Conservation (phyloP, 352 stramenopile species). For the Phytopythium montanum region DNA sequence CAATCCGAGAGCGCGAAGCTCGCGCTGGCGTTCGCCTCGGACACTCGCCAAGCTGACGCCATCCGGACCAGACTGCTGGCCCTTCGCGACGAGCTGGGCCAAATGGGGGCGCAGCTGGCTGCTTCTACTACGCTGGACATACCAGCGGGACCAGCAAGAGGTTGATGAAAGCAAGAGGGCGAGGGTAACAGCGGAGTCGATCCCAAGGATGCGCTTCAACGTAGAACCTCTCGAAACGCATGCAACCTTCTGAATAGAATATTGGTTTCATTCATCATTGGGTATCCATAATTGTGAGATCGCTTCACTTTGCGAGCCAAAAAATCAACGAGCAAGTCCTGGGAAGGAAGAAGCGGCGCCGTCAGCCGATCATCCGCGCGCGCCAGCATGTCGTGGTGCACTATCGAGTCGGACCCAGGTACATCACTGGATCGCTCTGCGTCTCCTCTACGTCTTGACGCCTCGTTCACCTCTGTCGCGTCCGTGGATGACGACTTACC, state of each 20-base stretch:
- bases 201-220: no score
- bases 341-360: background rate
- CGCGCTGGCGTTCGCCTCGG: conserved; percentile 22
- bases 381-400: conserved; percentile 62
- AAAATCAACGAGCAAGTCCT: background rate
- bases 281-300: no score
- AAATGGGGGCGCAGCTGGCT: conserved; percentile 17
- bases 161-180: background rate
- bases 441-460: background rate
- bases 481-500: background rate
- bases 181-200: no score
- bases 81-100: conserved; percentile 22
- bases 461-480: background rate
- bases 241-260: no score
- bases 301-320: background rate
- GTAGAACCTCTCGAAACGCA: no score
- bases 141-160: background rate
- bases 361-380: background rate
- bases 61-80: conserved; percentile 13
- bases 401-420: conserved; percentile 79
- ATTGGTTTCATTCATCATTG: no score
- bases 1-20: conserved; percentile 45
- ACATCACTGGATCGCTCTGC: background rate
- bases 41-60: conserved; percentile 9
- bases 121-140: no score